phyloP scores from a whole-genome alignment of 768 basidiomycete genomes.

The Mrakia hoshinonis region DNA sequence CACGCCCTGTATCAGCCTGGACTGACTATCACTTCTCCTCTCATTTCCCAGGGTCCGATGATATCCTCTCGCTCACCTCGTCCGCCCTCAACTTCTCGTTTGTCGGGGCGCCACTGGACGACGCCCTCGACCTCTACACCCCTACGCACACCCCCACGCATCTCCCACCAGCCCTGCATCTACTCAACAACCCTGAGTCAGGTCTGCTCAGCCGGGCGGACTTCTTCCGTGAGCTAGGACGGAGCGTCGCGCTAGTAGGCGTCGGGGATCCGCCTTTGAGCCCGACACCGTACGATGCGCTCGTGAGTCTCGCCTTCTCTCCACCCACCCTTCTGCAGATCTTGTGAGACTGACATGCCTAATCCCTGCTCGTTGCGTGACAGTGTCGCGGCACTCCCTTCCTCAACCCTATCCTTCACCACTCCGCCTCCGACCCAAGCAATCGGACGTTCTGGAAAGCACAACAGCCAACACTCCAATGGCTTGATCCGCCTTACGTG shows the following conservation, averaged over 20 bases:
- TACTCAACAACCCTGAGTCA: background rate
- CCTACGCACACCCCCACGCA: too few relatives aligned
- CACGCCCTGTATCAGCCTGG: background rate
- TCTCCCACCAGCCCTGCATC: background rate
- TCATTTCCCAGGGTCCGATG: constrained; percentile 1
- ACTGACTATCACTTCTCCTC: too few relatives aligned
- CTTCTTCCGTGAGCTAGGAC: background rate
- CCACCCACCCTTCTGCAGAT: too few relatives aligned
- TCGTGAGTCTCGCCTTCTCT: background rate
- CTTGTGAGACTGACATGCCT: too few relatives aligned
- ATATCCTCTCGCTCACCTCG: constrained; percentile 5
- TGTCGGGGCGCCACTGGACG: background rate
- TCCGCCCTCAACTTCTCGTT: background rate
- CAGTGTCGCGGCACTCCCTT: background rate
- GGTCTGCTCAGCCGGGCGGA: background rate
- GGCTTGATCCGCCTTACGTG: background rate
- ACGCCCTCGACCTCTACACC: background rate
- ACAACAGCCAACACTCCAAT: background rate
- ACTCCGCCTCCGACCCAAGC: too few relatives aligned
- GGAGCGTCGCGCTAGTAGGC: background rate
- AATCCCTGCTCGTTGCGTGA: too few relatives aligned
- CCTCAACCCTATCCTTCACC: background rate
- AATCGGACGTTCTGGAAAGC: background rate
- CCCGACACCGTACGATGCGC: background rate
- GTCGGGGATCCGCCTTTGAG: background rate